Evolutionary conservation across 345 rosid species (phyloP), one percentile per base, ranked within the genome.

Genomic region (Brassica nigra): DNA sequence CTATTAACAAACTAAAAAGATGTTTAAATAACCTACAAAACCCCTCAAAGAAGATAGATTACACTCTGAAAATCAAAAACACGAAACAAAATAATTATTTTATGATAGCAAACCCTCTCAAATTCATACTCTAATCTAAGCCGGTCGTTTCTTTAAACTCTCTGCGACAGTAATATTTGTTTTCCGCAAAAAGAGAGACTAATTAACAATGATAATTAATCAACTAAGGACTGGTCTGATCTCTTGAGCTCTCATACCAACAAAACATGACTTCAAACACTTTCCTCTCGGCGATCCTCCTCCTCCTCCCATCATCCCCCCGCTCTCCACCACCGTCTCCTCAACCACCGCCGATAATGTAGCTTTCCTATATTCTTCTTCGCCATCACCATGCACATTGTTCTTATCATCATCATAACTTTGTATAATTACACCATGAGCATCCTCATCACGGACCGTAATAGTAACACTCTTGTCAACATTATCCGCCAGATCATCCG

Each of bases 261-360:
- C 70, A 71, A 81, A 81, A 66, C 78, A 81, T 6, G 84, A 81
- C 74, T 81, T 81, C 23, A 81, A 27, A 76, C 84, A 81, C 74
- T 81, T 81, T 49, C 84, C 80, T 61, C 84, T 76, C 30, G 84
- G 84, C 30, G 84, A 81, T 47, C 84, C 84, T 76, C 83, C 83
- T 28, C 83, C 83, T 47, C 80, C 82, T 34, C 76, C 83, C 14
- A 70, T 42, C 29, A 74, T 37, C 8, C 65, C 61, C 18, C 83
- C 83, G 2, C 39, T 63, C 20, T 49, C 76, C 76, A 54, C 71
- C 68, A 18, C 66, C 71, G 61, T 70, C 68, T 75, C 75, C 28
- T 80, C 79, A 36, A 29, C 44, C 70, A 34, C 66, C 66, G 63
- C 54, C 44, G 72, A 54, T 75, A 75, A 65, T 31, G 55, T 64